A percentile compares a stretch with the other conserved stretches of the same genome.
Conservation (phyloP, 768 basidiomycete genomes). For the Amanita phalloides region DNA sequence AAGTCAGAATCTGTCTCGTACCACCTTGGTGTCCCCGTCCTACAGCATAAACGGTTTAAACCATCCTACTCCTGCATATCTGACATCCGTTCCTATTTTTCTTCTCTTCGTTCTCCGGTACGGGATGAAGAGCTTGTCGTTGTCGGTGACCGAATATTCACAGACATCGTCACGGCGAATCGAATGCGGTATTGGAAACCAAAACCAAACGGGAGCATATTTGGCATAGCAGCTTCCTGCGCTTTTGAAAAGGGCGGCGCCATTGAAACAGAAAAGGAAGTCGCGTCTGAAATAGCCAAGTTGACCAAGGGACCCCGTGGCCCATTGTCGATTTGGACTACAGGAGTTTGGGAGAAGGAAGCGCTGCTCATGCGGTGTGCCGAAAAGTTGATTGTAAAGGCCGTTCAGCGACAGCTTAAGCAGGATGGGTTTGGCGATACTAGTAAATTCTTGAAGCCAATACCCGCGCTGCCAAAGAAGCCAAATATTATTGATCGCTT, state of each 20-base stretch:
- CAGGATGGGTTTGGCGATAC: constrained; percentile 14
- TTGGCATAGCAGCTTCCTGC: constrained; percentile 6
- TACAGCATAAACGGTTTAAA: constrained; percentile 68
- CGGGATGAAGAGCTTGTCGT: constrained; percentile 59
- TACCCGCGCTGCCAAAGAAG: constrained; percentile 8
- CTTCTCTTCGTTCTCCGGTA: constrained; percentile 43
- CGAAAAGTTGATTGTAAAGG: constrained; percentile 40
- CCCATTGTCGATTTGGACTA: constrained; percentile 63
- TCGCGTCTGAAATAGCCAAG: constrained; percentile 6
- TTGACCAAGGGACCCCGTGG: constrained; percentile 18
- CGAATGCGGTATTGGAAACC: constrained; percentile 36
- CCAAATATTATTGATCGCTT: constrained; percentile 3
- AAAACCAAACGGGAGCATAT: constrained; percentile 1
- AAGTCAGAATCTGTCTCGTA: constrained; percentile 83
- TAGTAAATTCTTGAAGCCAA: constrained; percentile 20
- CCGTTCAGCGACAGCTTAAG: constrained; percentile 31
- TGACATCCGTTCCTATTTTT: constrained; percentile 68
- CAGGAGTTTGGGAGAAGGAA: constrained; percentile 59
- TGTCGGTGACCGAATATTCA: constrained; percentile 89
- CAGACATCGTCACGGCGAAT: constrained; percentile 81
- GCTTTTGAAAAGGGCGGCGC: constrained; percentile 17
- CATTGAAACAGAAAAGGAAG: constrained; percentile 15
- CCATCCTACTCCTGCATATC: constrained; percentile 70
- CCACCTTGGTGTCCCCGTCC: constrained; percentile 71
- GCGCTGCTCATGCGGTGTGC: constrained; percentile 48